Percentiles rank a stretch among this genome's conserved stretches.
Conservation (phyloP, 176 grass and related monocot species). For the Aegilops speltoides region DNA sequence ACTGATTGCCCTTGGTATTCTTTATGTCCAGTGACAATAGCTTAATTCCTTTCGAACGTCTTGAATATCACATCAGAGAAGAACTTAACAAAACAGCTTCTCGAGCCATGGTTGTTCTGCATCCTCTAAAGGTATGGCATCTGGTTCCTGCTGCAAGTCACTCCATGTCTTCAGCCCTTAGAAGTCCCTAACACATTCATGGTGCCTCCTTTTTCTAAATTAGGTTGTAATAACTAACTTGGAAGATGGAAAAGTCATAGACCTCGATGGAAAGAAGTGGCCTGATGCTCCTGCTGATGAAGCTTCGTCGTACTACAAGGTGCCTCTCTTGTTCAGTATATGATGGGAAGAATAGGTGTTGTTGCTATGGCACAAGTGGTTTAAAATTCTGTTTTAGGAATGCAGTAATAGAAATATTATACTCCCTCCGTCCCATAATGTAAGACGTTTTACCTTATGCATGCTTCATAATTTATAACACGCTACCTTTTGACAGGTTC, state of each 20-base stretch:
- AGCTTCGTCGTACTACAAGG: slow-evolving; percentile 86
- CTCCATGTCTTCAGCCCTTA: slow-evolving; percentile 1
- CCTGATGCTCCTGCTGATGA: slow-evolving; percentile 91
- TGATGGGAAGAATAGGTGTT: background rate
- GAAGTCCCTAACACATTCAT: background rate
- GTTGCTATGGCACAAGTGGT: background rate
- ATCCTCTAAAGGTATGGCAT: slow-evolving; percentile 80
- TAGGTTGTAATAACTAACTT: slow-evolving; percentile 97
- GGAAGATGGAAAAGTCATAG: slow-evolving; percentile 64
- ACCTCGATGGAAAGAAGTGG: slow-evolving; percentile 98
- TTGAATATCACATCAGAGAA: slow-evolving; percentile 95
- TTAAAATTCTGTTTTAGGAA: background rate
- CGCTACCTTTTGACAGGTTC: slow-evolving; percentile 49
- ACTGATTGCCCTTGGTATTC: slow-evolving; percentile 25
- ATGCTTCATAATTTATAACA: background rate
- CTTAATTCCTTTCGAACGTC: slow-evolving; percentile 77
- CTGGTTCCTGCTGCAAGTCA: slow-evolving; percentile 19
- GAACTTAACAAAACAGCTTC: slow-evolving; percentile 88
- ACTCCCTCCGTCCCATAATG: too few relatives aligned
- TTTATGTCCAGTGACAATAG: slow-evolving; percentile 85
- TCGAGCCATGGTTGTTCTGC: slow-evolving; percentile 82
- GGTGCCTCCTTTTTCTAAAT: slow-evolving; percentile 3
- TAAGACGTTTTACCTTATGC: background rate
- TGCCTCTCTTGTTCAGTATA: slow-evolving; percentile 22
- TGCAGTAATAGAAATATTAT: background rate